Conservation (phyloP, 257 asterid genomes). For the Nicotiana paniculata region DNA sequence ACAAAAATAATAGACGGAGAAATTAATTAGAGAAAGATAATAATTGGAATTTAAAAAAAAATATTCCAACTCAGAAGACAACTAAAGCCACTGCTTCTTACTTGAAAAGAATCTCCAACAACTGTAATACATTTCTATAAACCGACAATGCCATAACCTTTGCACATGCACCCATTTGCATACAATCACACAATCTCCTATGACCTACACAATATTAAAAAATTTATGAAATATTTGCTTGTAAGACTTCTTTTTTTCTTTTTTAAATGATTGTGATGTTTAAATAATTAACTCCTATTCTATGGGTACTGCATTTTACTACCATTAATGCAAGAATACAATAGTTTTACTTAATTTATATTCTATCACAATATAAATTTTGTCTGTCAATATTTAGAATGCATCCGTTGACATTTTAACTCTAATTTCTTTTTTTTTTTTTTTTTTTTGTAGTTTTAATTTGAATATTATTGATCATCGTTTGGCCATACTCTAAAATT, state of each 20-base stretch:
- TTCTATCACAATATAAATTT: too few relatives aligned
- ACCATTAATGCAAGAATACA: too few relatives aligned
- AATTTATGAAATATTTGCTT: not conserved
- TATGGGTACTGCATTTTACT: too few relatives aligned
- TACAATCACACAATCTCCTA: not conserved
- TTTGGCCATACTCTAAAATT: too few relatives aligned
- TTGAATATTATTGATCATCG: too few relatives aligned
- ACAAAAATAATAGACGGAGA: too few relatives aligned
- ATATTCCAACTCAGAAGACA: not conserved
- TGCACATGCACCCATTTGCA: constrained; percentile 9
- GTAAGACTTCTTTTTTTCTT: not conserved
- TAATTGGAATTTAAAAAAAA: not conserved
- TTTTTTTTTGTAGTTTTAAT: too few relatives aligned
- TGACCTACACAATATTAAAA: not conserved
- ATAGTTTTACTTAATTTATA: too few relatives aligned
- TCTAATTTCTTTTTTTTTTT: too few relatives aligned
- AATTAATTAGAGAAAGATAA: not conserved
- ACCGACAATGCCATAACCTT: not conserved
- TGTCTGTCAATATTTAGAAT: too few relatives aligned
- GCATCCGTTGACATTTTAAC: too few relatives aligned
- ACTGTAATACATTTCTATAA: not conserved
- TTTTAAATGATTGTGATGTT: not conserved
- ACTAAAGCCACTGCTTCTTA: not conserved
- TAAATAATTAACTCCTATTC: not conserved
- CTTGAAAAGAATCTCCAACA: not conserved